These are phyloP conservation scores for Alisma plantagoaquatica DNA, from an alignment of 106 monocot genomes.

Conservation along the genomic window DNA sequence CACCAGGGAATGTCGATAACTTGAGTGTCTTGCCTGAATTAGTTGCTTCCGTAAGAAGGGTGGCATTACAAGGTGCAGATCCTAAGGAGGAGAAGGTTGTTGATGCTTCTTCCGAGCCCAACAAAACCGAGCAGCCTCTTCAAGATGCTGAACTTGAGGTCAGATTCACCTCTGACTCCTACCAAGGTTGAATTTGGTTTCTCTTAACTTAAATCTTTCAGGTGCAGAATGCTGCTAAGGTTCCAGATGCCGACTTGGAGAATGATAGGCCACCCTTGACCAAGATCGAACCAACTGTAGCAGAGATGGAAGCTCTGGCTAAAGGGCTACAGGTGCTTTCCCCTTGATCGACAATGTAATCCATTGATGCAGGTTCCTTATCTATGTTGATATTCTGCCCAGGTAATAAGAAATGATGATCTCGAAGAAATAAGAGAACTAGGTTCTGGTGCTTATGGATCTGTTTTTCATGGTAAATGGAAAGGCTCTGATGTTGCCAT, in stretches of 20 bases:
- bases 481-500: constrained; percentile 23
- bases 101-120: constrained; percentile 13
- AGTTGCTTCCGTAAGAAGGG: constrained; percentile 43
- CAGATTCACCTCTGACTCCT: constrained; percentile 4
- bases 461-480: constrained; percentile 26
- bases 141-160: constrained; percentile 29
- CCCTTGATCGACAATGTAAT: too few species aligned
- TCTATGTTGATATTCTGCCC: too few species aligned
- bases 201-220: background rate
- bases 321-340: constrained; percentile 61
- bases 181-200: background rate
- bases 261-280: constrained; percentile 25
- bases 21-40: constrained; percentile 34
- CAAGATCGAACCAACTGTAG: constrained; percentile 48
- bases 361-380: too few species aligned
- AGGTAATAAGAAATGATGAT: constrained; percentile 16
- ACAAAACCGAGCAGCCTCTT: constrained; percentile 14
- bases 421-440: constrained; percentile 21
- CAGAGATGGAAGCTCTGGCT: constrained; percentile 61
- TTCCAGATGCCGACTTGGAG: constrained; percentile 30
- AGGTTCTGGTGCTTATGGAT: constrained; percentile 18
- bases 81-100: constrained; percentile 27
- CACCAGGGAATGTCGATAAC: constrained; percentile 14
- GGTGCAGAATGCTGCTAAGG: constrained; percentile 43
- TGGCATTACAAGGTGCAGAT: constrained; percentile 30